A percentile compares a stretch with the other conserved stretches of the same genome.
Evolutionary conservation across 306 rosid genomes (phyloP).

Genomic region (Macrotyloma uniflorum): DNA sequence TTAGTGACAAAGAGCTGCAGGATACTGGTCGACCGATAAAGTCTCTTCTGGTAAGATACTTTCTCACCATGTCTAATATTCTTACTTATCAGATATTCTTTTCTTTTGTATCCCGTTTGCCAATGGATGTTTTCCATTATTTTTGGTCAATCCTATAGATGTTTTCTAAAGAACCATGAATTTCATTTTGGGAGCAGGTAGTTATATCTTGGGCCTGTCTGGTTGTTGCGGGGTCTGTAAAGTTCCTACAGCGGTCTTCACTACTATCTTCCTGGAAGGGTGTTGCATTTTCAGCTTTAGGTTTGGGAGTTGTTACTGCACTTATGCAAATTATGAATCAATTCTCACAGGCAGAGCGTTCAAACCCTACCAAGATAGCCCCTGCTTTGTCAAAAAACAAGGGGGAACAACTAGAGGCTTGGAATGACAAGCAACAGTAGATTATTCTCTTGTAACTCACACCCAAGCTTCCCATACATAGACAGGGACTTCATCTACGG

Average conservation of each 20-base stretch:
- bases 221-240: conserved; percentile 58
- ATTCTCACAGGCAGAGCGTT: conserved; percentile 88
- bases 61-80: not conserved
- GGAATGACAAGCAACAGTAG: conserved; percentile 58
- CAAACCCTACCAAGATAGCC: conserved; percentile 73
- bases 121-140: not conserved
- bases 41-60: conserved; percentile 76
- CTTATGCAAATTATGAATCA: conserved; percentile 85
- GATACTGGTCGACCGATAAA: conserved; percentile 65
- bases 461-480: conserved; percentile 16
- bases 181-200: conserved; percentile 59
- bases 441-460: conserved; percentile 23
- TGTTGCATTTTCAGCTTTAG: conserved; percentile 58
- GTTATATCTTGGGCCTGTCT: conserved; percentile 71
- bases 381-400: conserved; percentile 53
- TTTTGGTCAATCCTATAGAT: not conserved
- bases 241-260: conserved; percentile 73
- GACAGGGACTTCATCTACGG: conserved; percentile 19
- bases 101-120: not conserved
- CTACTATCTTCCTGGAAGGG: conserved; percentile 91
- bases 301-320: conserved; percentile 63
- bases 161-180: conserved; percentile 13
- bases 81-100: conserved; percentile 2
- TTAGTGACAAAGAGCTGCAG: conserved; percentile 66
- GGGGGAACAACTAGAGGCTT: conserved; percentile 42